Evolutionary conservation across 2,329 filamentous ascomycete species (phyloP).

Genomic region (Grosmannia serpens): DNA sequence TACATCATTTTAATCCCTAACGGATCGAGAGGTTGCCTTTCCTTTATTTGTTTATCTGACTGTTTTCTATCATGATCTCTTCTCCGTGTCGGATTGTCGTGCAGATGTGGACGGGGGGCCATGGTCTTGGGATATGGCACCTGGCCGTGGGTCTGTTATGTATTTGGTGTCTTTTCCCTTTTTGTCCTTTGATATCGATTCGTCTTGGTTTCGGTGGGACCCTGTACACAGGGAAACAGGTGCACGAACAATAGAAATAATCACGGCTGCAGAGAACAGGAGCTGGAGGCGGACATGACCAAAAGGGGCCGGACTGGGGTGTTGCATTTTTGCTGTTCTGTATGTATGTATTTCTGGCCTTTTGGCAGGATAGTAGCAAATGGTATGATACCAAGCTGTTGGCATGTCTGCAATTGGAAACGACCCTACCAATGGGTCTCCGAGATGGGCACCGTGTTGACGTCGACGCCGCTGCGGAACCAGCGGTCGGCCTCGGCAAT

Average conservation of each 20-base stretch:
- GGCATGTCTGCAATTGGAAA: neutral
- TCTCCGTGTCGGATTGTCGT: neutral
- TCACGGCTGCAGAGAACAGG: neutral
- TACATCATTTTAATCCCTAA: neutral
- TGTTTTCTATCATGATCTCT: neutral
- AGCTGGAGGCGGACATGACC: neutral
- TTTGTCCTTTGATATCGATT: neutral
- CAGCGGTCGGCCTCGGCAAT: constrained; percentile 52
- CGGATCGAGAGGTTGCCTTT: neutral
- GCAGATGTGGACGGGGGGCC: neutral
- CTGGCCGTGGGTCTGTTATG: neutral
- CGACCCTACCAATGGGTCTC: constrained; percentile 55
- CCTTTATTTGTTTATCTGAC: neutral
- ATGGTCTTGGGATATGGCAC: neutral
- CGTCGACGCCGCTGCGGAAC: constrained; percentile 59
- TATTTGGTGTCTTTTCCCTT: neutral
- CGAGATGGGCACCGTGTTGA: constrained; percentile 52
- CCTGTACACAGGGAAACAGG: neutral
- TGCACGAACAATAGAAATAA: neutral
- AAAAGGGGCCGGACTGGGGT: neutral
- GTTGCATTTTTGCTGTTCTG: neutral
- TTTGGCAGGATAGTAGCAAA: neutral
- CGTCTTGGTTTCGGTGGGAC: neutral
- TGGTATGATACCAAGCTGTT: neutral
- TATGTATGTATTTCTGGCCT: neutral